Evolutionary conservation across 345 rosid genomes (phyloP).

Genomic region (Salix arbutifolia): DNA sequence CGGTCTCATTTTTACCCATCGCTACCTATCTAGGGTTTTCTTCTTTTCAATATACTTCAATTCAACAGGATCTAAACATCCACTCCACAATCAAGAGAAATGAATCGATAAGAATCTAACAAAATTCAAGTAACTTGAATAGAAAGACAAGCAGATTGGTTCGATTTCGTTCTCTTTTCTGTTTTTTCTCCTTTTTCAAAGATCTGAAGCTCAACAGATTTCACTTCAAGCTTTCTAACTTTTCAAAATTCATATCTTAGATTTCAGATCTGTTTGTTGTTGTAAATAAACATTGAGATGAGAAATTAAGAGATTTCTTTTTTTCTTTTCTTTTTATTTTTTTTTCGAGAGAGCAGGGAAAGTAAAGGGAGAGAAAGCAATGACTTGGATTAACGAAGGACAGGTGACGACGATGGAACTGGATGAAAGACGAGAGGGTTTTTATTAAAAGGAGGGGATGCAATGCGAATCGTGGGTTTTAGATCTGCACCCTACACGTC

Average conservation of each 20-base stretch:
- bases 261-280: conserved; percentile 7
- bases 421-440: neutral
- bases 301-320: neutral
- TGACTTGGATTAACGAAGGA: neutral
- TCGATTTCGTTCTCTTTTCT: neutral
- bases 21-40: conserved; percentile 23
- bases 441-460: conserved; percentile 16
- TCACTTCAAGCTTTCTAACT: neutral
- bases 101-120: conserved; percentile 3
- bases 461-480: conserved; percentile 32
- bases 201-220: neutral
- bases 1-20: neutral
- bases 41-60: conserved; percentile 2
- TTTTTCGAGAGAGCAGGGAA: too few relatives aligned
- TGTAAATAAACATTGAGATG: neutral
- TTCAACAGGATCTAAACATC: conserved; percentile 11
- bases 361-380: neutral
- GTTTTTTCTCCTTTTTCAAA: neutral
- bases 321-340: too few relatives aligned
- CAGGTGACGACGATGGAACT: too few relatives aligned
- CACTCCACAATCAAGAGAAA: conserved; percentile 23
- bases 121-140: neutral
- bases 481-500: conserved; percentile 85
- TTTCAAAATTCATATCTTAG: neutral
- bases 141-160: neutral